Evolutionary conservation across 192 early-diverging fungal species (phyloP), one percentile per base, ranked within the genome.

Genomic region (Entrophospora sp.): DNA sequence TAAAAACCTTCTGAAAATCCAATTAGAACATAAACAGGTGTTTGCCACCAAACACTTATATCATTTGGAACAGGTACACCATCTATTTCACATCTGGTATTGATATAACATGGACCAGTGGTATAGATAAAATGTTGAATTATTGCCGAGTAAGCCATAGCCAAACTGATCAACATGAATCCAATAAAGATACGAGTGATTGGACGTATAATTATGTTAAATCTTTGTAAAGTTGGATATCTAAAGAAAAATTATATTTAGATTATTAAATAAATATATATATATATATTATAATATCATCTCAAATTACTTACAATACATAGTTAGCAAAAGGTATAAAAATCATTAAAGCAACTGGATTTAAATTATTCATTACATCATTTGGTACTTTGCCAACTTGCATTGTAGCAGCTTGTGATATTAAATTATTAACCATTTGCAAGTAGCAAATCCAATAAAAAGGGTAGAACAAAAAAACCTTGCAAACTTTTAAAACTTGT

Each of bases 381-480:
- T 83, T 82, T 32, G 86, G 79, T 30, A 87, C 72, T 51, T 69
- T 64, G 35, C 73, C 72, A n/a, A 79, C 74, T 30, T 73, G 64
- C 82, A 87, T 86, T 27, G 76, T 78, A 55, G 72, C 76, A 43
- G 81, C 79, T 64, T 82, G 81, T 20, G 80, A 78, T 34, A 83
- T 73, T 67, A 88, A 70, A 64, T 85, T 86, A 72, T 76, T 80
- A 25, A 72, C 74, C 68, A 88, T 88, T 64, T 88, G 81, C 60
- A 73, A 72, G 57, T 86, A 86, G 40, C 83, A 82, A 31, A 87
- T 78, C 89, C 89, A 90, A 76, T 83, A 90, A 64, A 90, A 62
- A 5, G 88, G 86, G 71, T 75, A 88, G 71, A 79, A 84, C 38
- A 79, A 74, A 72, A 90, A 87, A 52, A 90, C 80, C 53, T 75